A percentile compares a stretch with the other conserved stretches of the same genome.
Conservation (phyloP, 768 basidiomycete species). For the Termitomyces sp. region DNA sequence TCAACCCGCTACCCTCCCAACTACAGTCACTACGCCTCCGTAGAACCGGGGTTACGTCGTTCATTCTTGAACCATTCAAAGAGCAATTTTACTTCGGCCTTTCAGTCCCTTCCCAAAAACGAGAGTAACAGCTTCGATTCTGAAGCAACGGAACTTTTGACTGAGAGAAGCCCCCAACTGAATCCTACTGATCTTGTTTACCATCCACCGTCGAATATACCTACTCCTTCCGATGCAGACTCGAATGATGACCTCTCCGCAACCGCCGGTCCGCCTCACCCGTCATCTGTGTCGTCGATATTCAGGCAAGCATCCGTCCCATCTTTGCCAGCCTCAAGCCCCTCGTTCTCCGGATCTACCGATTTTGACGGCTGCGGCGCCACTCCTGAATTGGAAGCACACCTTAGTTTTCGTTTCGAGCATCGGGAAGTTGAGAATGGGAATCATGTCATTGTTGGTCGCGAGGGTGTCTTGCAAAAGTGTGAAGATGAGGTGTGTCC, state of each 20-base stretch:
- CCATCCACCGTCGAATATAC: conserved; percentile 27
- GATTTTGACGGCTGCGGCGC: conserved; percentile 5
- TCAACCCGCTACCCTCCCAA: conserved; percentile 15
- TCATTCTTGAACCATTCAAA: conserved; percentile 16
- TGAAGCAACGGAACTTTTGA: not conserved
- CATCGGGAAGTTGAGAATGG: conserved; percentile 61
- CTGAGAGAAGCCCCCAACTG: conserved; percentile 19
- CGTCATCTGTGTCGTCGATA: not conserved
- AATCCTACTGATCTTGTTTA: conserved; percentile 40
- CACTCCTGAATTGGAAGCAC: conserved; percentile 19
- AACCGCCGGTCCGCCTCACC: not conserved
- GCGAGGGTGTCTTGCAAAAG: conserved; percentile 56
- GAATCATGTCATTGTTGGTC: conserved; percentile 62
- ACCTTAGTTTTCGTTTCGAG: conserved; percentile 60
- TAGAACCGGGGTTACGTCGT: conserved; percentile 5
- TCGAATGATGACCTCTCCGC: not conserved
- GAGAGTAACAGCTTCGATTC: not conserved
- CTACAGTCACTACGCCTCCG: conserved; percentile 29
- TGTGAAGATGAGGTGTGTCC: conserved; percentile 71
- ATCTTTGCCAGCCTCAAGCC: not conserved
- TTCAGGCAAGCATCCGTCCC: not conserved
- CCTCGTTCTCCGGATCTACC: not conserved
- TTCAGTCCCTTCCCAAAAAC: not conserved
- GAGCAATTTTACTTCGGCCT: conserved; percentile 7
- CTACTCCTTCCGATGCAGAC: conserved; percentile 4